Conservation (phyloP, 1,139 yeast species). For the Arxiozyma heterogenica region DNA sequence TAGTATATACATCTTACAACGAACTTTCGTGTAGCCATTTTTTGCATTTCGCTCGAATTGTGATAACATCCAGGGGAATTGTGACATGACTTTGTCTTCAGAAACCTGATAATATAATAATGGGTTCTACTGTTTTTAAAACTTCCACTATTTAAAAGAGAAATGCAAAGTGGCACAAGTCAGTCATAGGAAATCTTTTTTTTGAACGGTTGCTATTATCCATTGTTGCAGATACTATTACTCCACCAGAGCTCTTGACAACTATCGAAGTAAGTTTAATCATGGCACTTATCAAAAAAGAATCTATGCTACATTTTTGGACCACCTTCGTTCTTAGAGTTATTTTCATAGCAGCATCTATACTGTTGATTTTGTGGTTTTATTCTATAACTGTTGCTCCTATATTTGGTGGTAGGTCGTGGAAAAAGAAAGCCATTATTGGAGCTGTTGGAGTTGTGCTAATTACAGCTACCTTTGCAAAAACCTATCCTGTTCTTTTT, state of each 20-base stretch:
- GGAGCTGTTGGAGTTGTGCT: neutral
- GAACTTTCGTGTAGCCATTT: neutral
- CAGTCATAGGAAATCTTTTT: neutral
- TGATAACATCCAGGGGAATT: neutral
- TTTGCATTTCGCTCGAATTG: neutral
- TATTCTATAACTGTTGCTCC: neutral
- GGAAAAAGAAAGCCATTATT: neutral
- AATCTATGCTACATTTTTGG: neutral
- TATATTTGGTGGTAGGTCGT: neutral
- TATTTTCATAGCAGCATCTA: neutral
- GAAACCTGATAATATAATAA: too few species aligned
- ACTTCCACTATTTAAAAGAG: neutral
- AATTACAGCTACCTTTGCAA: neutral
- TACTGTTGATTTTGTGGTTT: neutral
- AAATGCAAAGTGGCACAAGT: neutral
- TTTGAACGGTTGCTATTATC: neutral
- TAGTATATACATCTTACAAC: too few species aligned
- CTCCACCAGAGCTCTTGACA: neutral
- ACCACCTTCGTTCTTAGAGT: neutral
- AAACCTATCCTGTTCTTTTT: too few species aligned
- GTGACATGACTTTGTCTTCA: neutral
- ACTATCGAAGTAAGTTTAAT: neutral
- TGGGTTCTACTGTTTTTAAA: too few species aligned
- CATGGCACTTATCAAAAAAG: neutral
- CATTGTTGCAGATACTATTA: neutral